Evolutionary conservation across 2,329 filamentous ascomycete genomes (phyloP).

Genomic region (Fusarium gaditjirri): DNA sequence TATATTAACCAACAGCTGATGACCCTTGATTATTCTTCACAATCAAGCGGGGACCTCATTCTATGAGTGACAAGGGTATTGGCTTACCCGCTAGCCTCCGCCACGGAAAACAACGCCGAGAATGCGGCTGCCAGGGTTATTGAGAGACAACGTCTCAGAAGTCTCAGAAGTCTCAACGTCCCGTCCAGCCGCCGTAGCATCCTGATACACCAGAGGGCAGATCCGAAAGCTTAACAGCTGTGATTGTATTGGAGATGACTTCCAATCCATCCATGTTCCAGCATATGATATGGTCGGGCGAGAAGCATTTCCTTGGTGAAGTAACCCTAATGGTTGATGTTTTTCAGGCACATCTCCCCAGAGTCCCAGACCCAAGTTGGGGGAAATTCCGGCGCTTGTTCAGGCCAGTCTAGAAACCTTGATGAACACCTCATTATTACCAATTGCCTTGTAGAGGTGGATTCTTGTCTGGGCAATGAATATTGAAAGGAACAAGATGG

Average conservation of each 20-base stretch:
- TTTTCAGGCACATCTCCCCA: neutral
- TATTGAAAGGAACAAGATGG: neutral
- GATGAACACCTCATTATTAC: neutral
- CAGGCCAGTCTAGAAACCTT: neutral
- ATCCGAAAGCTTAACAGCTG: conserved; percentile 1
- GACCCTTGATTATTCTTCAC: neutral
- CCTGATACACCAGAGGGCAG: neutral
- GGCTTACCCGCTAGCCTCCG: conserved; percentile 15
- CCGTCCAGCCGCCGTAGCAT: conserved; percentile 4
- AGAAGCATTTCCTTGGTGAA: neutral
- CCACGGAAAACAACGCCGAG: conserved; percentile 7
- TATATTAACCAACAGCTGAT: neutral
- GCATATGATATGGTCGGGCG: neutral
- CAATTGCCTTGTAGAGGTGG: neutral
- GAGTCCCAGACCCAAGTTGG: neutral
- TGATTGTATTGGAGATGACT: neutral
- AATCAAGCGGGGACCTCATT: conserved; percentile 3
- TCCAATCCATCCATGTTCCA: neutral
- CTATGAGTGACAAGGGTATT: neutral
- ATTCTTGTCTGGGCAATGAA: neutral
- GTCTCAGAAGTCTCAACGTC: conserved; percentile 1
- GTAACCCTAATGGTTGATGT: neutral
- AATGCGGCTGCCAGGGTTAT: conserved; percentile 7
- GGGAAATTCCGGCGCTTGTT: neutral
- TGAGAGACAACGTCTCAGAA: neutral